phyloP scores from a whole-genome alignment of 1,284 basidiomycete species.

The Puccinia horiana region DNA sequence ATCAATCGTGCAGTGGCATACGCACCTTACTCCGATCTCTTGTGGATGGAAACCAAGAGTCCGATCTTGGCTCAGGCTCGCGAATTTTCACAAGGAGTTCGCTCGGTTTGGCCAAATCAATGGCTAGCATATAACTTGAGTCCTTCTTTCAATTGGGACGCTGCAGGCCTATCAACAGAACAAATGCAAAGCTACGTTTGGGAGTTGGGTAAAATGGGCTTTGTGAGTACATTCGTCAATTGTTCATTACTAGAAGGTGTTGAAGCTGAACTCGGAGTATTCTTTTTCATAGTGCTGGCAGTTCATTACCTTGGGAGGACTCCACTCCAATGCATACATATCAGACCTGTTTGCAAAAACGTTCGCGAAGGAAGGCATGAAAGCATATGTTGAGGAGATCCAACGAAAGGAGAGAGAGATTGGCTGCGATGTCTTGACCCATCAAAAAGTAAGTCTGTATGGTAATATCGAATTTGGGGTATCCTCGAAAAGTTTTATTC shows the following conservation, averaged over 20 bases:
- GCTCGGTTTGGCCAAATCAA: constrained; percentile 68
- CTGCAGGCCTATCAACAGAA: constrained; percentile 71
- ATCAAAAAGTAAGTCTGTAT: constrained; percentile 53
- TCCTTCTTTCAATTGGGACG: constrained; percentile 89
- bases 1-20: constrained; percentile 77
- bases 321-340: constrained; percentile 79
- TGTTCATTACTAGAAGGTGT: neutral
- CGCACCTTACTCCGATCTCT: constrained; percentile 77
- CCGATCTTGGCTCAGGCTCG: constrained; percentile 79
- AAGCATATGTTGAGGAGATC: constrained; percentile 80
- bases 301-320: constrained; percentile 79
- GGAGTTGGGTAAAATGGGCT: constrained; percentile 88
- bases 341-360: constrained; percentile 65
- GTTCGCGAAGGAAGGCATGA: constrained; percentile 72
- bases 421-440: constrained; percentile 61
- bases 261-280: neutral
- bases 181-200: constrained; percentile 83
- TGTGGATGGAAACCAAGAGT: constrained; percentile 87
- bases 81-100: constrained; percentile 74
- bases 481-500: neutral
- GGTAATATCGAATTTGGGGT: neutral
- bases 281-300: constrained; percentile 69
- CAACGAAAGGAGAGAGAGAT: constrained; percentile 86
- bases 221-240: constrained; percentile 55
- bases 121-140: constrained; percentile 92